A percentile compares a stretch with the other conserved stretches of the same genome.
These are phyloP conservation scores for Mycena galericulata DNA, from an alignment of 768 basidiomycete species.

Conservation along the genomic window DNA sequence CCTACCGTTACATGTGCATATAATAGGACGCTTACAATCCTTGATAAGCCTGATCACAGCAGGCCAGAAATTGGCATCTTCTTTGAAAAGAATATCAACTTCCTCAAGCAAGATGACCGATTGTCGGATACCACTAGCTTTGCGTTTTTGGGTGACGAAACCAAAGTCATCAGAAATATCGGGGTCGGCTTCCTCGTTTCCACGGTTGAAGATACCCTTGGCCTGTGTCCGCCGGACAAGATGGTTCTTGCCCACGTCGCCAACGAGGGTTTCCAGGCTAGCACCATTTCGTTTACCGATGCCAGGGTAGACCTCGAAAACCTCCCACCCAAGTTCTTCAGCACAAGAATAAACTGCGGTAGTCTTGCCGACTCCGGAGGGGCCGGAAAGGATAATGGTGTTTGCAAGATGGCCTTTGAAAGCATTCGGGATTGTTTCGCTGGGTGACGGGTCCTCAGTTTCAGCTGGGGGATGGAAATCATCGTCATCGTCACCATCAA, in stretches of 20 bases:
- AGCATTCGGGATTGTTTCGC: slow-evolving; percentile 38
- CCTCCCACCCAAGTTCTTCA: slow-evolving; percentile 93
- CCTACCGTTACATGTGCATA: slow-evolving; percentile 96
- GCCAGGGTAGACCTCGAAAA: slow-evolving; percentile 97
- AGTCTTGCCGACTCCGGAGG: slow-evolving; percentile 90
- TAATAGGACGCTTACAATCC: slow-evolving; percentile 87
- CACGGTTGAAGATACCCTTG: slow-evolving; percentile 20
- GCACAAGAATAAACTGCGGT: slow-evolving; percentile 94
- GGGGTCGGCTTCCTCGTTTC: slow-evolving; percentile 19
- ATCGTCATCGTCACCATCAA: slow-evolving; percentile 60
- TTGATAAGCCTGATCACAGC: slow-evolving; percentile 84
- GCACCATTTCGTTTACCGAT: slow-evolving; percentile 89
- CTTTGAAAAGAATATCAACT: slow-evolving; percentile 92
- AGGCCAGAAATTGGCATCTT: slow-evolving; percentile 89
- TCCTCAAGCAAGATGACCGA: slow-evolving; percentile 94
- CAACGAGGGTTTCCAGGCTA: slow-evolving; percentile 83
- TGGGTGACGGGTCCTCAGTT: slow-evolving; percentile 38
- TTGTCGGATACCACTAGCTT: slow-evolving; percentile 61
- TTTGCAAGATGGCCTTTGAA: slow-evolving; percentile 75
- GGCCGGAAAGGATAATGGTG: slow-evolving; percentile 87
- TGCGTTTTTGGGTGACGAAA: slow-evolving; percentile 38
- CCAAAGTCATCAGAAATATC: slow-evolving; percentile 39
- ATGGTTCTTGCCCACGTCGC: slow-evolving; percentile 96
- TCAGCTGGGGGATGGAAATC: slow-evolving; percentile 56
- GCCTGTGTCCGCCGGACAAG: slow-evolving; percentile 61